phyloP scores from a whole-genome alignment of 108 stramenopile species.

The Seminavis robusta region DNA sequence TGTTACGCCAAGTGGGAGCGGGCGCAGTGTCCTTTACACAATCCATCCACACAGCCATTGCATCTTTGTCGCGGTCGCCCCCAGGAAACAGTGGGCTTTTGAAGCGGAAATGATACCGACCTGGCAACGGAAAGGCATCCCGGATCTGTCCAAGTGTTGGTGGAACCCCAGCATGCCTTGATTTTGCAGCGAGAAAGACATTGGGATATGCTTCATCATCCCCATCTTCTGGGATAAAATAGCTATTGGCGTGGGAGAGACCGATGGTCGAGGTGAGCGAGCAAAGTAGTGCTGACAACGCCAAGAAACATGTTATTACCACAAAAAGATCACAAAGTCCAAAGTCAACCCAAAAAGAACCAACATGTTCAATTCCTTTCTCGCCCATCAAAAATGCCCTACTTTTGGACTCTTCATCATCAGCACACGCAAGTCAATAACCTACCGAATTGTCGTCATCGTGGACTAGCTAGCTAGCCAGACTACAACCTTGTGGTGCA shows the following conservation, averaged over 20 bases:
- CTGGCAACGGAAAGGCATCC: slow-evolving; percentile 88
- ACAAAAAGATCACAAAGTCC: too few relatives aligned
- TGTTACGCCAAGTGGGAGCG: slow-evolving; percentile 69
- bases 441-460: too few relatives aligned
- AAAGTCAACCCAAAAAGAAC: too few relatives aligned
- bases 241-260: too few relatives aligned
- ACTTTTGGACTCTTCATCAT: too few relatives aligned
- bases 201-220: slow-evolving; percentile 88
- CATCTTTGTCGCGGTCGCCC: slow-evolving; percentile 73
- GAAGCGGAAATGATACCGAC: slow-evolving; percentile 96
- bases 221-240: slow-evolving; percentile 95
- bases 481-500: too few relatives aligned
- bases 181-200: slow-evolving; percentile 88
- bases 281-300: too few relatives aligned
- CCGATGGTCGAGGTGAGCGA: neutral
- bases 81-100: slow-evolving; percentile 84
- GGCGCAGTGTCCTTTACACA: slow-evolving; percentile 66
- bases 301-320: too few relatives aligned
- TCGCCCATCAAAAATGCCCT: too few relatives aligned
- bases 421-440: too few relatives aligned
- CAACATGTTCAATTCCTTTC: too few relatives aligned
- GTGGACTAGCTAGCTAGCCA: too few relatives aligned
- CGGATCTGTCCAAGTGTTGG: slow-evolving; percentile 79
- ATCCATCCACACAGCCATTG: slow-evolving; percentile 89
- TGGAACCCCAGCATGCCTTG: slow-evolving; percentile 64